These are phyloP conservation scores for Hsuehochloa calcarea DNA, from an alignment of 176 grass and related monocot genomes.

Conservation along the genomic window DNA sequence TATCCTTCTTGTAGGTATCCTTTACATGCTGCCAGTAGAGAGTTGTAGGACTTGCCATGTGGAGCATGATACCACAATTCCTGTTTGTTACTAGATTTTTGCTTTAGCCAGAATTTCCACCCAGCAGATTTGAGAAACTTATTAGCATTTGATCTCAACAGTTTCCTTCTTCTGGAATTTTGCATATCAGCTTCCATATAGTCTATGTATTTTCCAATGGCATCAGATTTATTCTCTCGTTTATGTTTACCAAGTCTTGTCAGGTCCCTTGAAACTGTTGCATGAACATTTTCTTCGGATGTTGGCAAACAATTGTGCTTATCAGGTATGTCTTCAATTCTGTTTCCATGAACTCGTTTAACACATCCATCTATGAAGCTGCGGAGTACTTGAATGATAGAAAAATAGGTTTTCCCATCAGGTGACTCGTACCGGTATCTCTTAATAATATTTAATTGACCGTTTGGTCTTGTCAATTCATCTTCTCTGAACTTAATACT, in stretches of 20 bases:
- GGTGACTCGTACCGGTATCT: constrained; percentile 55
- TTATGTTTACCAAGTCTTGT: constrained; percentile 32
- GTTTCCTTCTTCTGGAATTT: constrained; percentile 30
- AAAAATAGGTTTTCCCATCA: constrained; percentile 49
- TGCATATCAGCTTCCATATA: constrained; percentile 37
- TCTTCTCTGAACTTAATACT: constrained; percentile 47
- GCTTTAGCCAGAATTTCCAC: constrained; percentile 36
- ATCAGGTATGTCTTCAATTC: neutral
- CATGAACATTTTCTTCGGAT: constrained; percentile 9
- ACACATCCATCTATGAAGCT: constrained; percentile 26
- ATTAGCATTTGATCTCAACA: constrained; percentile 52
- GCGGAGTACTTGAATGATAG: constrained; percentile 35
- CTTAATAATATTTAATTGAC: neutral
- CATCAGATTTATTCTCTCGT: constrained; percentile 24
- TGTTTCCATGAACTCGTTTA: constrained; percentile 21
- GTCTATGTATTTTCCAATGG: constrained; percentile 48
- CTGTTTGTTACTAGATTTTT: constrained; percentile 25
- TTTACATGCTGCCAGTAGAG: constrained; percentile 65
- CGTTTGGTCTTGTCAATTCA: constrained; percentile 1
- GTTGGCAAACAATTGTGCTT: constrained; percentile 1
- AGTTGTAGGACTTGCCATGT: constrained; percentile 47
- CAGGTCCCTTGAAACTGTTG: neutral
- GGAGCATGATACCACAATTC: constrained; percentile 40
- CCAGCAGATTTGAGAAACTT: constrained; percentile 57
- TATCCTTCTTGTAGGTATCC: constrained; percentile 39